Evolutionary conservation across 306 rosid genomes (phyloP).

Genomic region (Vicia villosa): DNA sequence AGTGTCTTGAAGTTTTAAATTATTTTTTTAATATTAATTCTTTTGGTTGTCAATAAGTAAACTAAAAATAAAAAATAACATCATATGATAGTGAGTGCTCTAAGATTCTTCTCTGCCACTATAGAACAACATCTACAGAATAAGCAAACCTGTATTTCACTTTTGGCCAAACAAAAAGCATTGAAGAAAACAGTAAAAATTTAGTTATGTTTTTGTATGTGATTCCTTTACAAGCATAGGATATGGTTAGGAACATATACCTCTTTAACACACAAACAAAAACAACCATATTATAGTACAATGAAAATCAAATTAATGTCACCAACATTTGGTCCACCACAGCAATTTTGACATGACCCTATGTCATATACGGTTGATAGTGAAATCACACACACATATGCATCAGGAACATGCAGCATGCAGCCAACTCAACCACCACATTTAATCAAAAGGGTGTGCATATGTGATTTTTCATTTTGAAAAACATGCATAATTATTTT

Average conservation of each 20-base stretch:
- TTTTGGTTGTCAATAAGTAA: not conserved
- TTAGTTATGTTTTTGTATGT: not conserved
- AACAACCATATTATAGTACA: slow-evolving; percentile 39
- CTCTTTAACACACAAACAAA: slow-evolving; percentile 43
- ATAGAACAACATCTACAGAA: slow-evolving; percentile 10
- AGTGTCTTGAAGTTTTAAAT: not conserved
- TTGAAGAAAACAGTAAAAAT: slow-evolving; percentile 22
- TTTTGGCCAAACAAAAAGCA: slow-evolving; percentile 41
- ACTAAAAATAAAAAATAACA: not conserved
- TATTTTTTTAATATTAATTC: not conserved
- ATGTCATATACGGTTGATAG: slow-evolving; percentile 32
- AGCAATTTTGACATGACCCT: slow-evolving; percentile 28
- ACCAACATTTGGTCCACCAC: slow-evolving; percentile 32
- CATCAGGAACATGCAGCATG: slow-evolving; percentile 33
- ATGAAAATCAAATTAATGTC: slow-evolving; percentile 38
- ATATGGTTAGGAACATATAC: slow-evolving; percentile 35
- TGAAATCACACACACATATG: slow-evolving; percentile 30
- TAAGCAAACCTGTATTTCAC: slow-evolving; percentile 23
- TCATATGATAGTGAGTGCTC: slow-evolving; percentile 5
- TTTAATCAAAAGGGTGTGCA: not conserved
- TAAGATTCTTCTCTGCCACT: slow-evolving; percentile 32
- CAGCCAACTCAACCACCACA: slow-evolving; percentile 21
- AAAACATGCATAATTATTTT: not conserved
- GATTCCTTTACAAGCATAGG: slow-evolving; percentile 28
- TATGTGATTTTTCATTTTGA: not conserved